Percentiles rank a stretch among this genome's conserved stretches.
Evolutionary conservation across 805 yeast genomes (phyloP).

Genomic region (Wickerhamiella spandovensis): DNA sequence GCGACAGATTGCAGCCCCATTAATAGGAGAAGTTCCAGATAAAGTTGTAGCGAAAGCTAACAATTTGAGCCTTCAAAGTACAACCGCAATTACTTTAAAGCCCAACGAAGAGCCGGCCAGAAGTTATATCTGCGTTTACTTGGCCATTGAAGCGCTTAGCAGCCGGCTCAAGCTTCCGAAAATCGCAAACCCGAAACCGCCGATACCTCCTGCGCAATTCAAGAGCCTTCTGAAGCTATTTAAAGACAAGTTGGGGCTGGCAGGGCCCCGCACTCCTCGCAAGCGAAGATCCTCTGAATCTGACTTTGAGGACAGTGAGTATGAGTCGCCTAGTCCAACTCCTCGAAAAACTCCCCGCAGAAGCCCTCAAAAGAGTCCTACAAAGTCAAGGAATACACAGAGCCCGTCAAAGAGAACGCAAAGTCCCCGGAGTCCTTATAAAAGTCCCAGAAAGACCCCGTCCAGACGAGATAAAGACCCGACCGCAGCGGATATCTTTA

Average conservation of each 20-base stretch:
- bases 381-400: background rate
- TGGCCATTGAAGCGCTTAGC: constrained; percentile 12
- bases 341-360: constrained; percentile 4
- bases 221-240: background rate
- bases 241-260: background rate
- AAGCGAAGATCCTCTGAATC: background rate
- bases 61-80: constrained; percentile 9
- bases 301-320: background rate
- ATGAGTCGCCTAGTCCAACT: constrained; percentile 4
- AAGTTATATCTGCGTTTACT: constrained; percentile 13
- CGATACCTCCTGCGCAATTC: background rate
- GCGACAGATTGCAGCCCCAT: background rate
- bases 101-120: constrained; percentile 18
- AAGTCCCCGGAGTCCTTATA: background rate
- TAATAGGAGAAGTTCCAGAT: constrained; percentile 8
- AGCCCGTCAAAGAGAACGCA: no score
- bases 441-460: background rate
- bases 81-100: constrained; percentile 11
- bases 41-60: constrained; percentile 8
- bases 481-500: background rate
- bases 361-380: background rate
- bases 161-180: constrained; percentile 4
- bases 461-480: constrained; percentile 6
- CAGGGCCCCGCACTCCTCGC: background rate
- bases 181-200: background rate